phyloP scores from a whole-genome alignment of 2,329 filamentous ascomycete species.

The Diaporthe eres region DNA sequence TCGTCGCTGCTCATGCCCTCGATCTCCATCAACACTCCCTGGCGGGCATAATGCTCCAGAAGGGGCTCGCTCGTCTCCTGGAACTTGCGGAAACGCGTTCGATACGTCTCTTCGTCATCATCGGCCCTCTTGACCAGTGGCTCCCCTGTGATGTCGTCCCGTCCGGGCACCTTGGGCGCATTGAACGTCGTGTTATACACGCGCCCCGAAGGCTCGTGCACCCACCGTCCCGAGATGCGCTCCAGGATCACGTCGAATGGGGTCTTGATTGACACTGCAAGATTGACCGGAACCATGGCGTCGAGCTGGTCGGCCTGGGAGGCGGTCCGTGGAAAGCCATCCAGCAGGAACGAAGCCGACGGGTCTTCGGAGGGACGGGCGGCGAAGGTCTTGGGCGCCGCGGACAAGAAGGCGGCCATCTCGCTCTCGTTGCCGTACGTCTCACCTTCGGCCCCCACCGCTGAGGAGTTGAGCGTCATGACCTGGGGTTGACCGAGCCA shows the following conservation, averaged over 20 bases:
- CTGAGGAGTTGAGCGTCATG: slow-evolving; percentile 67
- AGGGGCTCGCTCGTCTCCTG: slow-evolving; percentile 88
- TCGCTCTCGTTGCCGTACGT: slow-evolving; percentile 47
- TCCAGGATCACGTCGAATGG: slow-evolving; percentile 89
- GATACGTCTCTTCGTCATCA: slow-evolving; percentile 90
- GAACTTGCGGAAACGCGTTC: slow-evolving; percentile 84
- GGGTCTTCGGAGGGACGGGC: slow-evolving; percentile 75
- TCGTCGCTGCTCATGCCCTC: slow-evolving; percentile 93
- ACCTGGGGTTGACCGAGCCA: slow-evolving; percentile 76
- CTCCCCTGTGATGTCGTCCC: slow-evolving; percentile 94
- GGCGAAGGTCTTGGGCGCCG: slow-evolving; percentile 54
- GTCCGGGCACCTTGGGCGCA: slow-evolving; percentile 82
- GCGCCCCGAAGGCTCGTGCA: slow-evolving; percentile 90
- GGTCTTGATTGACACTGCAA: slow-evolving; percentile 89
- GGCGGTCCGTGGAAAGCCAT: slow-evolving; percentile 94
- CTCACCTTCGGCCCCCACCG: slow-evolving; percentile 56
- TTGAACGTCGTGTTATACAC: slow-evolving; percentile 98
- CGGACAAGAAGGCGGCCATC: slow-evolving; percentile 58
- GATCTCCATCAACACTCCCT: slow-evolving; percentile 88
- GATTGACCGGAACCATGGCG: slow-evolving; percentile 89
- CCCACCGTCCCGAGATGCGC: slow-evolving; percentile 92
- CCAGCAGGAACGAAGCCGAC: slow-evolving; percentile 90
- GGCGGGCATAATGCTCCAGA: slow-evolving; percentile 88
- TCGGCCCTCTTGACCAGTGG: slow-evolving; percentile 85
- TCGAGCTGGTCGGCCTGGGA: slow-evolving; percentile 84